Conservation (phyloP, 352 stramenopile species). For the Globisporangium yorkense region DNA sequence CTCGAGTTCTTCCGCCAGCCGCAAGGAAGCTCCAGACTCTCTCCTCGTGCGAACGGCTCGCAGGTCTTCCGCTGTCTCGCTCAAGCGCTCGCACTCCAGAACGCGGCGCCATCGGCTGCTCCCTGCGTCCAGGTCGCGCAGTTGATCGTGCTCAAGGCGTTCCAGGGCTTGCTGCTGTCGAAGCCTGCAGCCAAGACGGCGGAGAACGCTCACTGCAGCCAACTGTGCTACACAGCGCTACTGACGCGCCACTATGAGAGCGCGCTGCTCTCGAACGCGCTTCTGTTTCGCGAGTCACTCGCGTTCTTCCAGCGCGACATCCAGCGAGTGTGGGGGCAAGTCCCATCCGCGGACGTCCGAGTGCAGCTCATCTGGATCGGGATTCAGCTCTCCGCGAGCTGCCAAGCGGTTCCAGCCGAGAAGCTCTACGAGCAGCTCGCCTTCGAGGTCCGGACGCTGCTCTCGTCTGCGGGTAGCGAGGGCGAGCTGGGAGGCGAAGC, state of each 20-base stretch:
- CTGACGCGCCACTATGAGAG: constrained; percentile 49
- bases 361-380: constrained; percentile 58
- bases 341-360: constrained; percentile 37
- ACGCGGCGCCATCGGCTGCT: neutral
- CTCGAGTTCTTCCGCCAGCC: constrained; percentile 35
- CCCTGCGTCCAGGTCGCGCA: constrained; percentile 40
- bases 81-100: constrained; percentile 27
- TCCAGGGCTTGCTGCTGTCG: constrained; percentile 43
- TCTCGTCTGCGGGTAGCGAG: constrained; percentile 11
- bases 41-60: constrained; percentile 29
- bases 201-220: neutral
- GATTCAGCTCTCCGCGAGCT: constrained; percentile 30
- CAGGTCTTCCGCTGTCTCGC: constrained; percentile 46
- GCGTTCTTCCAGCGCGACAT: constrained; percentile 58
- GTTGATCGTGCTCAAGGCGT: constrained; percentile 55
- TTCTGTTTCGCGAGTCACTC: constrained; percentile 51
- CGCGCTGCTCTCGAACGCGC: constrained; percentile 21
- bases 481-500: constrained; percentile 17
- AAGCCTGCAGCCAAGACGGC: constrained; percentile 17
- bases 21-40: constrained; percentile 25
- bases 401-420: constrained; percentile 31
- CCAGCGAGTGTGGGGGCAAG: constrained; percentile 34
- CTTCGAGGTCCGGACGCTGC: constrained; percentile 20
- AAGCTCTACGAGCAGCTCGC: constrained; percentile 35
- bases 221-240: constrained; percentile 49